Evolutionary conservation across 495 filamentous ascomycete genomes (phyloP).

Genomic region (Neohortaea acidophila): DNA sequence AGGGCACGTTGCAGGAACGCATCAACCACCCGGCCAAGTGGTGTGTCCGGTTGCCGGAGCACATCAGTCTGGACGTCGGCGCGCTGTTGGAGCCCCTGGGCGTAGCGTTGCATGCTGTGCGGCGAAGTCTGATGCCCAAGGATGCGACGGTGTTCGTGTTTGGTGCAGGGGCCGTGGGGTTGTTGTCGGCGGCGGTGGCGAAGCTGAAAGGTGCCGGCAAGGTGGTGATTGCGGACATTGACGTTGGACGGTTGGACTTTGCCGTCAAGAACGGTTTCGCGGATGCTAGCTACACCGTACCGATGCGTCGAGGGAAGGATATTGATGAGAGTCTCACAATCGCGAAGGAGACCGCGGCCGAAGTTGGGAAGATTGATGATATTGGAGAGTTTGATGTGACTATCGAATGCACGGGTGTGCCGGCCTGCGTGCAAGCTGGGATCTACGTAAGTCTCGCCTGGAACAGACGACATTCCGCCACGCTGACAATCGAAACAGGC

Average conservation of each 20-base stretch:
- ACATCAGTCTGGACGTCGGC: constrained; percentile 49
- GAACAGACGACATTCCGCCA: neutral
- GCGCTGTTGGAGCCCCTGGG: constrained; percentile 66
- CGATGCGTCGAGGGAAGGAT: constrained; percentile 34
- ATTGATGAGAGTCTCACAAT: constrained; percentile 41
- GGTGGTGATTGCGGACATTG: constrained; percentile 68
- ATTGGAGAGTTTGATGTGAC: constrained; percentile 57
- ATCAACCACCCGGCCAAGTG: constrained; percentile 61
- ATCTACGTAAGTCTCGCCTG: constrained; percentile 44
- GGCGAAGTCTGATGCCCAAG: constrained; percentile 41
- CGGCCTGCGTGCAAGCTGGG: constrained; percentile 68
- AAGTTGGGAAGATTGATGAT: constrained; percentile 28
- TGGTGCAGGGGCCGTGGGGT: constrained; percentile 66
- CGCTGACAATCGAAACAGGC: constrained; percentile 24
- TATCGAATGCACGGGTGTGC: constrained; percentile 87
- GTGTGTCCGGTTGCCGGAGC: constrained; percentile 51
- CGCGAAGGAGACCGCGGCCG: constrained; percentile 42
- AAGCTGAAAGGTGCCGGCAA: constrained; percentile 50
- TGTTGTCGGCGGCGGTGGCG: constrained; percentile 54
- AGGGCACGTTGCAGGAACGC: constrained; percentile 68
- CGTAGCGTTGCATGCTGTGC: constrained; percentile 62
- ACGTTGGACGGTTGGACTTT: constrained; percentile 53
- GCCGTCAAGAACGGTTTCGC: constrained; percentile 56
- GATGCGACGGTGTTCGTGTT: constrained; percentile 52
- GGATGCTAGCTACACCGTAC: constrained; percentile 35